Base-by-base conservation (phyloP, 2,329 filamentous ascomycete species). In the Neofusicoccum umdonicola region DNA sequence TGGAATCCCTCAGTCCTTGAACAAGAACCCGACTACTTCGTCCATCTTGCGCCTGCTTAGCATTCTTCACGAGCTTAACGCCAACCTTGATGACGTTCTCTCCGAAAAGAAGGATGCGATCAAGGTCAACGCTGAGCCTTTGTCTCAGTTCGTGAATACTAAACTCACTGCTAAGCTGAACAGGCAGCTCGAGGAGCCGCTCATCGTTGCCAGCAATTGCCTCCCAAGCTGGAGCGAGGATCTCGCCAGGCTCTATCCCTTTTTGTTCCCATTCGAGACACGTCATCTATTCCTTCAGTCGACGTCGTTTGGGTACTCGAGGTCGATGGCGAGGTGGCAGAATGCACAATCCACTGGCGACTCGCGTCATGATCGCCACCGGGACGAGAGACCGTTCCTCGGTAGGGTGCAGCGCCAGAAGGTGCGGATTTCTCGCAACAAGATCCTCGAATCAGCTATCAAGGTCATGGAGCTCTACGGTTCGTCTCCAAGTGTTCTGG, bases 391-490 rank as follows among this genome's bases (percentile, higher is more conserved):
- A 12, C 93, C 93, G 1, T 97, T 96, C 83, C 82, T 98, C 2
- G 95, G 95, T 13, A 87, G 94, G 47, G 84, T 97, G 1, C 95
- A 98, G 76, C 88, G 95, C 64, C 95, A 99, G 73, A 99, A 99
- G 78, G 94, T 99, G n/a, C 90, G 95, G 50, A 98, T 99, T 66
- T 97, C 94, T 4, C 88, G 95, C 48, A 88, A 87, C n/a, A 93
- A 96, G 71, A 97, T 99, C 51, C 83, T 99, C 7, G 95, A 99
- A 75, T 98, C 95, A 13, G 95, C 95, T 0, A 84, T 98, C 76
- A 99, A 99, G 78, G 95, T 99, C 35, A 98, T 99, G 94, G 94
- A 99, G 71, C 85, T 98, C 2, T 99, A 99, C 72, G 95, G 95
- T 0, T 92, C 92, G n/a, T 96, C 94, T 0, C 92, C 96, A 66